Evolutionary conservation across 176 grass and related monocot species (phyloP).

Genomic region (Tillandsia leiboldiana): DNA sequence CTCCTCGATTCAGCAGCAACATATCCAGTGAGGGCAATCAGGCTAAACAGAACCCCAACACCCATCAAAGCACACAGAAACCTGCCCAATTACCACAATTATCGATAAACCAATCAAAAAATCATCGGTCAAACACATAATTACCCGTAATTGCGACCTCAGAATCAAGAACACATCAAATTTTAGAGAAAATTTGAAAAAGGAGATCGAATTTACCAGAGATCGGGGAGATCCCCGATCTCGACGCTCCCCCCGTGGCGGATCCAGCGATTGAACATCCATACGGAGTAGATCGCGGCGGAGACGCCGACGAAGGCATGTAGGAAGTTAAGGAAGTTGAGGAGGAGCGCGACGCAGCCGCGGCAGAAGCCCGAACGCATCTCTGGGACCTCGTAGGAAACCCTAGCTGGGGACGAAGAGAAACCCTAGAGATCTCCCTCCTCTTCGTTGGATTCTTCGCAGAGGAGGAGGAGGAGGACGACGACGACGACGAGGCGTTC

Average conservation of each 20-base stretch:
- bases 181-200: neutral
- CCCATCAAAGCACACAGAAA: slow-evolving; percentile 37
- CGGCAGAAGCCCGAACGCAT: slow-evolving; percentile 23
- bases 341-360: slow-evolving; percentile 35
- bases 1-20: slow-evolving; percentile 45
- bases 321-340: slow-evolving; percentile 54
- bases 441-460: neutral
- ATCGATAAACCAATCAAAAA: neutral
- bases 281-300: slow-evolving; percentile 37
- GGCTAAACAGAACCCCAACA: slow-evolving; percentile 29
- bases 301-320: slow-evolving; percentile 48
- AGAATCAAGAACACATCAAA: neutral
- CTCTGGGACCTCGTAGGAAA: neutral
- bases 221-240: slow-evolving; percentile 29
- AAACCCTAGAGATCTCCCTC: neutral
- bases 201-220: slow-evolving; percentile 29
- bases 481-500: neutral
- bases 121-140: neutral
- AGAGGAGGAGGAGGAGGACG: neutral
- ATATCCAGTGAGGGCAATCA: slow-evolving; percentile 38
- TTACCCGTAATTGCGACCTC: neutral
- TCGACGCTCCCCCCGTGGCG: slow-evolving; percentile 25
- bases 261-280: slow-evolving; percentile 46
- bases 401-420: neutral
- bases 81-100: slow-evolving; percentile 12